Base-by-base conservation (phyloP, 108 stramenopile species). In the Discostella stelligeroides region DNA sequence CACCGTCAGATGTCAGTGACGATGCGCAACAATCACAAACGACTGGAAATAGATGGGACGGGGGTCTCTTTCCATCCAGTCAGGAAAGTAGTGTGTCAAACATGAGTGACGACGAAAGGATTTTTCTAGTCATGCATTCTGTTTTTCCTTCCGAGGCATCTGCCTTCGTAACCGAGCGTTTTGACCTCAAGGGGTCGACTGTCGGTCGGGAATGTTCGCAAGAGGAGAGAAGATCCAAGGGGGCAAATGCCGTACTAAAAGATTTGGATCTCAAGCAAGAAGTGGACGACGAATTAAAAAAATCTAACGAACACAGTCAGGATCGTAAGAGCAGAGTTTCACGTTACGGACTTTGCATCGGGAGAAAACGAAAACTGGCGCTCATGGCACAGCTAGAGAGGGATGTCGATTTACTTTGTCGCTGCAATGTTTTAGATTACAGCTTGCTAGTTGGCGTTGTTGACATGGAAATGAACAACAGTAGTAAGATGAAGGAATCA, bases 141-240 rank as follows among this genome's bases (percentile, higher is more conserved):
- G 89, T 95, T 5, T 95, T 92, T 75, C 94, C 94, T 13, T 68
- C 89, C 1, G 80, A 90, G 37, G 76, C 84, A 45, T 84, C 84
- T 6, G 57, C 79, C 10, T 86, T 89, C 47, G 73, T 95, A 24
- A 82, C 88, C 14, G 90, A 92, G 72, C 80, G 90, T 59, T 95
- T 85, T 61, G 95, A 95, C 73, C 80, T 95, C 15, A 95, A 95
- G 59, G 95, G 95, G 11, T 89, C 88, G 1, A 92, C 92, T 0
- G 88, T 95, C 39, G 95, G 95, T 23, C 70, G 95, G 37, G 86
- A 90, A 66, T 89, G 88, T 40, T 89, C 89, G 4, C 40, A 61
- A 20, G 86, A 90, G 62, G 94, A 92, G 82, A 68, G 75, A 27
- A 21, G 65, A 40, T 55, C 49, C 4, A 95, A 88, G 68, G 90